Evolutionary conservation across 768 basidiomycete species (phyloP).

Genomic region (Termitomyces sp.): DNA sequence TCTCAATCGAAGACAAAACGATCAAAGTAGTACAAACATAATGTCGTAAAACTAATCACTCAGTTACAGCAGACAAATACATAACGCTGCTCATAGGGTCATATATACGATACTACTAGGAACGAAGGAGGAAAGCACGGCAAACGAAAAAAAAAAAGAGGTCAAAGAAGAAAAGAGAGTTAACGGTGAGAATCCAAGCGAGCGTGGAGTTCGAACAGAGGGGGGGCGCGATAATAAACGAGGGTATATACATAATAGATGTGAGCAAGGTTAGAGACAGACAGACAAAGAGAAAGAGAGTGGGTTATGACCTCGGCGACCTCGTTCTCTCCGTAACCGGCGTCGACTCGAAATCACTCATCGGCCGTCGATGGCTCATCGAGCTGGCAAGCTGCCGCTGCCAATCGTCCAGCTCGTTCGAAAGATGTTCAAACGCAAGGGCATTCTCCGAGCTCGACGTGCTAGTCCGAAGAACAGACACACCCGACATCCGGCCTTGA

Average conservation of each 20-base stretch:
- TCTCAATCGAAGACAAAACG: too few species aligned
- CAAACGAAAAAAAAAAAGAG: conserved; percentile 22
- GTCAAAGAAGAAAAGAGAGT: conserved; percentile 24
- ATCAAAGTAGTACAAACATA: too few species aligned
- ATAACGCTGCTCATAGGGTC: conserved; percentile 23
- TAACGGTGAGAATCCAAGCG: conserved; percentile 48
- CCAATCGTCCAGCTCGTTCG: conserved; percentile 82
- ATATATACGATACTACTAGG: conserved; percentile 26
- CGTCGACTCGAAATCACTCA: conserved; percentile 67
- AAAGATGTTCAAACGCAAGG: conserved; percentile 69
- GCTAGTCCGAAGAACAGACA: conserved; percentile 55
- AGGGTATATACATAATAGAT: conserved; percentile 46
- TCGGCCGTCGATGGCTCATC: conserved; percentile 64
- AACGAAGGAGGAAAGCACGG: conserved; percentile 21
- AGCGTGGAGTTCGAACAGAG: conserved; percentile 34
- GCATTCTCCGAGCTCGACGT: conserved; percentile 81
- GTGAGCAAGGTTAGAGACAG: conserved; percentile 23
- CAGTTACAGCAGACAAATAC: conserved; percentile 19
- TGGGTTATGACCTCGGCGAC: conserved; percentile 46
- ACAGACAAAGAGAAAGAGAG: conserved; percentile 9
- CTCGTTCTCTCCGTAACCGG: conserved; percentile 52
- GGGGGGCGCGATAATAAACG: conserved; percentile 18
- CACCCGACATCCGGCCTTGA: conserved; percentile 55
- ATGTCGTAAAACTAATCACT: conserved; percentile 13
- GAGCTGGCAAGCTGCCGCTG: conserved; percentile 78